Evolutionary conservation across 768 basidiomycete species (phyloP).

Genomic region (Cyclocybe cylindracea): DNA sequence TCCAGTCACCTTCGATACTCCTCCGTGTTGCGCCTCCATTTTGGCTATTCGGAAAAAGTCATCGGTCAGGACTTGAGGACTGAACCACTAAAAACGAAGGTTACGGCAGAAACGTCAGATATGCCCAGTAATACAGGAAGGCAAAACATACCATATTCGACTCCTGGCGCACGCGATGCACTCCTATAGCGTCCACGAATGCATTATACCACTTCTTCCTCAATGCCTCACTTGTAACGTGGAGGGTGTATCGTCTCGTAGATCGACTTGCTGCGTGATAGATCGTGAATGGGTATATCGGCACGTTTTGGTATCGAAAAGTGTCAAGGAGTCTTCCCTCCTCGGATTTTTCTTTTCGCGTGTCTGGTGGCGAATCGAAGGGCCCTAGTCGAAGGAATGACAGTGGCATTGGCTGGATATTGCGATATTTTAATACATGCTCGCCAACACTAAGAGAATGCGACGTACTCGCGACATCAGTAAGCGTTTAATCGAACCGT

Average conservation of each 20-base stretch:
- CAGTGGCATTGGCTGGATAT: slow-evolving; percentile 69
- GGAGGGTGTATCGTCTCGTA: slow-evolving; percentile 71
- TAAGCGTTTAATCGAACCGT: slow-evolving; percentile 47
- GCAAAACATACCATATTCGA: slow-evolving; percentile 61
- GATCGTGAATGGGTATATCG: slow-evolving; percentile 76
- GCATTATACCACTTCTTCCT: slow-evolving; percentile 65
- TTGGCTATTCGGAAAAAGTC: slow-evolving; percentile 57
- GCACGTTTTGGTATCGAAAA: slow-evolving; percentile 49
- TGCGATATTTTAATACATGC: slow-evolving; percentile 1
- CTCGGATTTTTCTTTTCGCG: slow-evolving; percentile 61
- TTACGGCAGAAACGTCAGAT: not conserved
- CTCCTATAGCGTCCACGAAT: slow-evolving; percentile 61
- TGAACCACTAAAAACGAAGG: slow-evolving; percentile 59
- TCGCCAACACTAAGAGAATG: not conserved
- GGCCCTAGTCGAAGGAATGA: slow-evolving; percentile 74
- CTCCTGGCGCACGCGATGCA: slow-evolving; percentile 67
- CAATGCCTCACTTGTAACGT: slow-evolving; percentile 54
- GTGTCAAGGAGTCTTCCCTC: slow-evolving; percentile 58
- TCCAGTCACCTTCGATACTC: slow-evolving; percentile 49
- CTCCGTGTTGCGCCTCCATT: slow-evolving; percentile 27
- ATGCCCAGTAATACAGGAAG: not conserved
- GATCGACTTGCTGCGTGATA: slow-evolving; percentile 64
- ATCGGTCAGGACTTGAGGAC: slow-evolving; percentile 57
- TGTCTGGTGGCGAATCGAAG: slow-evolving; percentile 62
- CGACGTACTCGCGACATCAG: slow-evolving; percentile 66